Conservation (phyloP, 1,284 basidiomycete species). For the Coniferiporia sulphurascens region DNA sequence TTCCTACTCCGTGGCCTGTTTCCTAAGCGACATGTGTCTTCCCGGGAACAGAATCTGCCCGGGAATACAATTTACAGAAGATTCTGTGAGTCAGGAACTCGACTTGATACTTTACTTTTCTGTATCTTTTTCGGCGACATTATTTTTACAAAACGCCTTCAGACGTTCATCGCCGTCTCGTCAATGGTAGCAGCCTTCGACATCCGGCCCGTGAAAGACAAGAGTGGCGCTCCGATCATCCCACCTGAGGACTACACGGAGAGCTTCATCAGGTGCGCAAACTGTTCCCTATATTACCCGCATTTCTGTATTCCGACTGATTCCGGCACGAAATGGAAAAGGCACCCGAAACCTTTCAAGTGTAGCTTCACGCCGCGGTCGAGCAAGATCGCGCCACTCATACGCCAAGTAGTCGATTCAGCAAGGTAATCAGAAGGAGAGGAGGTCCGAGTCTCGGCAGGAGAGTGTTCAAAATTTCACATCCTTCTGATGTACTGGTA, state of each 20-base stretch:
- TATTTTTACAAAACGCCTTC: not conserved
- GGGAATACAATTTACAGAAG: constrained; percentile 16
- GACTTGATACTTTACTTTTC: not conserved
- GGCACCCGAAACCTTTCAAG: constrained; percentile 14
- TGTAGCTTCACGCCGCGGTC: constrained; percentile 12
- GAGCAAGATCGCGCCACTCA: not conserved
- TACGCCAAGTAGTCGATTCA: not conserved
- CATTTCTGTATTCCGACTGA: too few species aligned
- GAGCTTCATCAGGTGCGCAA: constrained; percentile 5
- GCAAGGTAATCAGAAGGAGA: not conserved
- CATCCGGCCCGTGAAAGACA: constrained; percentile 5
- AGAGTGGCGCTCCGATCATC: constrained; percentile 9
- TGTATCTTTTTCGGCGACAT: not conserved
- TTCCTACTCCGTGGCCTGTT: not conserved
- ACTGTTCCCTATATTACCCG: not conserved
- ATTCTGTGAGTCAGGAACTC: constrained; percentile 1
- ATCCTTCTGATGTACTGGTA: too few species aligned
- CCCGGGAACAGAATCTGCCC: constrained; percentile 20
- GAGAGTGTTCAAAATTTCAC: too few species aligned
- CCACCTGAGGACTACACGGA: constrained; percentile 2
- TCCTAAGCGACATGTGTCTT: constrained; percentile 6
- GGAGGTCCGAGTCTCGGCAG: not conserved
- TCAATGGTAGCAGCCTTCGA: constrained; percentile 12
- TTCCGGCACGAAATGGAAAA: not conserved
- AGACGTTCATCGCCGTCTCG: constrained; percentile 10